Percentiles rank a stretch among this genome's conserved stretches.
These are phyloP conservation scores for Kurtzmaniella natalensis DNA, from an alignment of 1,139 yeast genomes.

Conservation along the genomic window DNA sequence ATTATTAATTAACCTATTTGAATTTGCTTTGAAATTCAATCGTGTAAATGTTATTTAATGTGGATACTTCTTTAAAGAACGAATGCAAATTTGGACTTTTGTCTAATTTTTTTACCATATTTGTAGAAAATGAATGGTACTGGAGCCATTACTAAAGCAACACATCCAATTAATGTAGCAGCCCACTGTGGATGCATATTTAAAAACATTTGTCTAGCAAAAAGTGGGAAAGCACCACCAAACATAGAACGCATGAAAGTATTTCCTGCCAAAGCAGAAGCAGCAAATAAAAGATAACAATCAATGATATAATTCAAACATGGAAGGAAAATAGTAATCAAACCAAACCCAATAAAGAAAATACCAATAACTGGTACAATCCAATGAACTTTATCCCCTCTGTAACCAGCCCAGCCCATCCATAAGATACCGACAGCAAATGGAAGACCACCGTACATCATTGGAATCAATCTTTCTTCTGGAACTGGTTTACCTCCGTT, in stretches of 20 bases:
- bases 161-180: constrained; percentile 67
- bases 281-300: constrained; percentile 68
- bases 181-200: constrained; percentile 82
- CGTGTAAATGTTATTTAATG: too few relatives aligned
- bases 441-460: constrained; percentile 57
- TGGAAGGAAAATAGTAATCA: constrained; percentile 67
- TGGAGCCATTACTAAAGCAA: constrained; percentile 59
- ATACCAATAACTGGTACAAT: constrained; percentile 71
- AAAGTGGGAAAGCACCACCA: constrained; percentile 49
- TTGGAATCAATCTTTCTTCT: constrained; percentile 66
- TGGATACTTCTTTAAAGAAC: too few relatives aligned
- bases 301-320: constrained; percentile 73
- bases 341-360: constrained; percentile 63
- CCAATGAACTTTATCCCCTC: constrained; percentile 62
- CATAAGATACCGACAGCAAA: constrained; percentile 73
- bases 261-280: constrained; percentile 87
- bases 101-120: constrained; percentile 61
- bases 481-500: constrained; percentile 60
- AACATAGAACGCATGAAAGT: constrained; percentile 66
- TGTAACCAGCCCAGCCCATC: constrained; percentile 78
- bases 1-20: too few relatives aligned
- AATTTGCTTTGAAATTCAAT: too few relatives aligned
- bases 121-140: constrained; percentile 71
- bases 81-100: constrained; percentile 62
- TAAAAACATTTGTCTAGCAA: constrained; percentile 64